Conservation (phyloP, 257 asterid genomes). For the Capsicum rhomboideum region DNA sequence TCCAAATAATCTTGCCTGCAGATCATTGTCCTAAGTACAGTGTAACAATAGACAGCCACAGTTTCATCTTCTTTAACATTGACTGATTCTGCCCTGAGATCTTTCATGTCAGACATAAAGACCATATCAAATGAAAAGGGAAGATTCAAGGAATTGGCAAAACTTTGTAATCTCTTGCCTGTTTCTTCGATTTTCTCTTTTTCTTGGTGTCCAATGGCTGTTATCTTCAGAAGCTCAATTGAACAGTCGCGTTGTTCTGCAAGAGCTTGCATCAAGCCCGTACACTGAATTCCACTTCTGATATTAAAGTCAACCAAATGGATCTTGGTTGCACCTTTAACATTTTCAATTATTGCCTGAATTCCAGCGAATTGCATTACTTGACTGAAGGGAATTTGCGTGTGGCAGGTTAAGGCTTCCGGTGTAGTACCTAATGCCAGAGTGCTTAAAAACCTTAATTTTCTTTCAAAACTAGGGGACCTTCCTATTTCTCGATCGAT, state of each 20-base stretch:
- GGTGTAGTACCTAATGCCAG: constrained; percentile 35
- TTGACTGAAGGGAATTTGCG: constrained; percentile 45
- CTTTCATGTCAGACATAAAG: constrained; percentile 2
- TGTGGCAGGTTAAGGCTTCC: constrained; percentile 38
- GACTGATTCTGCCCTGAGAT: constrained; percentile 5
- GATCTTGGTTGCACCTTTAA: constrained; percentile 26
- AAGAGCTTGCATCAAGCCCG: constrained; percentile 56
- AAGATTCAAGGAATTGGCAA: constrained; percentile 15
- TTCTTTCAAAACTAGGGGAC: neutral
- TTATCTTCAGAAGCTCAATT: neutral
- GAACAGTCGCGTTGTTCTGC: constrained; percentile 13
- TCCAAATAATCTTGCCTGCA: constrained; percentile 3
- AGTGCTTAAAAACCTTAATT: neutral
- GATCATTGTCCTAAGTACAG: constrained; percentile 7
- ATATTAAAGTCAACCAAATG: constrained; percentile 65
- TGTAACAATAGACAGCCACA: constrained; percentile 4
- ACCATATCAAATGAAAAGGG: constrained; percentile 3
- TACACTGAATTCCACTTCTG: constrained; percentile 63
- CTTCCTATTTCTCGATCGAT: constrained; percentile 27
- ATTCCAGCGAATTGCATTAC: constrained; percentile 47
- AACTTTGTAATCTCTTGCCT: constrained; percentile 6
- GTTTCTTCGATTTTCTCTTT: neutral
- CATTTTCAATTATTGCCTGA: constrained; percentile 40
- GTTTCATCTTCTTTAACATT: constrained; percentile 4
- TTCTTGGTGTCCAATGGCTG: constrained; percentile 7